Base-by-base conservation (phyloP, 306 rosid species). In the Corylus heterophylla region DNA sequence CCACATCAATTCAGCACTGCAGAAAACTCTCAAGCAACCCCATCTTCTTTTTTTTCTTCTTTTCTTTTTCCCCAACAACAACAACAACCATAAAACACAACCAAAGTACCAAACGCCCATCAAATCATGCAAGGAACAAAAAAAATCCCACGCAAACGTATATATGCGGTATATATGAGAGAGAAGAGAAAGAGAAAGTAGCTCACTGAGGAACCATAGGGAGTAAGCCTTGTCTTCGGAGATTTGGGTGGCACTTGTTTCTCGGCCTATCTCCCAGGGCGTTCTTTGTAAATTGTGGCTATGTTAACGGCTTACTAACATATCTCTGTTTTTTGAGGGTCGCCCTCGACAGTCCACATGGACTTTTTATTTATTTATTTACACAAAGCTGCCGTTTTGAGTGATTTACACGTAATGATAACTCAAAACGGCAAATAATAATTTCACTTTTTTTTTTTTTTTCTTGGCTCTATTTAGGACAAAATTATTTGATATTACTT, bases 151-250 rank as follows among this genome's bases (percentile, higher is more conserved):
- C 22, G 8, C 42, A 3, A 35, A 29, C 2, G 18, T 8, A 39
- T 7, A 18, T 18, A 9, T 39, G 2, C 39, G 13, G 11, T 16
- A 4, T 11, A 12, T 14, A 1, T 4, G 7, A 17, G 22, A 14
- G 2, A 35, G n/a, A 4, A 39, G 49, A 16, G 48, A 10, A 48
- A 67, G 29, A n/a, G n/a, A n/a, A 39, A 35, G 72, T 39, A 47
- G 72, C 72, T 67, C 18, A 67, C 72, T 8, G 72, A 17, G 72
- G 72, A 37, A 67, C 51, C 72, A 39, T 67, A 11, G 25, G 22
- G 49, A 39, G 48, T 25, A 37, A 47, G 48, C 49, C 1, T 8
- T 12, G 45, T 31, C 45, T 29, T 39, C 17, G 50, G 72, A n/a
- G 72, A 67, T 67, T 11, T 8, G 10, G 49, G 8, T 9, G 14